phyloP scores from a whole-genome alignment of 768 basidiomycete genomes.

The Phlebiopsis gigantea region DNA sequence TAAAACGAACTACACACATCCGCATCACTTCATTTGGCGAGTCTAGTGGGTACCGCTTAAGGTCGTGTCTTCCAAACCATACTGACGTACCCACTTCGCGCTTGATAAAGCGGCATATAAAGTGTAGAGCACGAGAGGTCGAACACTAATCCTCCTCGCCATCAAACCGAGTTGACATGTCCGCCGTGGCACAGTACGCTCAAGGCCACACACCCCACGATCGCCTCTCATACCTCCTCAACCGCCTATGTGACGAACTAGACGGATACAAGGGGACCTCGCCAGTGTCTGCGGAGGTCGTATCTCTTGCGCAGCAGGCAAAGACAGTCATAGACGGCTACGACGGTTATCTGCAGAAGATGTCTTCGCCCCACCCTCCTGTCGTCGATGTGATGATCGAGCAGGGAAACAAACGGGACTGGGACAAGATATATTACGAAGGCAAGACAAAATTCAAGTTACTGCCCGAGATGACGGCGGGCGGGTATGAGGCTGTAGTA shows the following conservation, averaged over 20 bases:
- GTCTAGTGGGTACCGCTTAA: no score
- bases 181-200: neutral
- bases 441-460: slow-evolving; percentile 11
- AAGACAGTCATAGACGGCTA: slow-evolving; percentile 10
- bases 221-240: slow-evolving; percentile 9
- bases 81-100: no score
- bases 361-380: slow-evolving; percentile 8
- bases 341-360: slow-evolving; percentile 9
- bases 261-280: neutral
- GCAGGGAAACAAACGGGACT: slow-evolving; percentile 7
- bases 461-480: slow-evolving; percentile 7
- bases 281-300: neutral
- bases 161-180: no score
- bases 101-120: no score
- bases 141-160: no score
- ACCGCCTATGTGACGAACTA: slow-evolving; percentile 7
- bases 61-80: no score
- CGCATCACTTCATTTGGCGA: no score
- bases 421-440: slow-evolving; percentile 1
- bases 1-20: no score
- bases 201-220: slow-evolving; percentile 10
- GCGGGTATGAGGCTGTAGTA: slow-evolving; percentile 14
- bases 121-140: no score
- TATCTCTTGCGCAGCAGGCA: slow-evolving; percentile 8
- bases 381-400: slow-evolving; percentile 9